Conservation (phyloP, 257 asterid genomes). For the Scutellaria minor region DNA sequence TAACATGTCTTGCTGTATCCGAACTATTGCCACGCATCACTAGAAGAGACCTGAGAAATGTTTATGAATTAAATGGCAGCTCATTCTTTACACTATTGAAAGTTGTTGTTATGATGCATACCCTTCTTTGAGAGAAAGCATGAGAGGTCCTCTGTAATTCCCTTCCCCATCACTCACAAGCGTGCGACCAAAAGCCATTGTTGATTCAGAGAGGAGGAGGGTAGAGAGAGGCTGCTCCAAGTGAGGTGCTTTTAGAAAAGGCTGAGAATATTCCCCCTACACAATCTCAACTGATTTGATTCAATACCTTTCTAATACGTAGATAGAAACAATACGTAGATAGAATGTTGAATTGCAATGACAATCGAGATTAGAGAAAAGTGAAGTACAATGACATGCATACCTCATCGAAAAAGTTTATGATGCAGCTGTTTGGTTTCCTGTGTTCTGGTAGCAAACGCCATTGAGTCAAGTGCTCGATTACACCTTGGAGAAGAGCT, state of each 20-base stretch:
- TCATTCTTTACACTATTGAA: conserved; percentile 7
- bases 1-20: conserved; percentile 87
- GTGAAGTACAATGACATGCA: background rate
- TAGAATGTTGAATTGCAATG: background rate
- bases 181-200: conserved; percentile 89
- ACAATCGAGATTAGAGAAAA: background rate
- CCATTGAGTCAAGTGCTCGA: conserved; percentile 92
- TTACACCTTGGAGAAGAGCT: conserved; percentile 65
- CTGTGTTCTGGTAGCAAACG: conserved; percentile 74
- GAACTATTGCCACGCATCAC: conserved; percentile 97
- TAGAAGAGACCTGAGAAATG: conserved; percentile 68
- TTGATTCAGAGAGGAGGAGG: conserved; percentile 84
- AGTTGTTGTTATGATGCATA: conserved; percentile 38
- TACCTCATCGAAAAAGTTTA: conserved; percentile 96
- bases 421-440: conserved; percentile 92
- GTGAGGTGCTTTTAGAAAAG: conserved; percentile 96
- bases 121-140: conserved; percentile 89
- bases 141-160: conserved; percentile 82
- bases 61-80: conserved; percentile 7
- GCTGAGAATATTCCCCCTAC: conserved; percentile 95
- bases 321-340: background rate
- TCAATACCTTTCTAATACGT: background rate
- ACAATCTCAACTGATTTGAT: conserved; percentile 8
- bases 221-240: conserved; percentile 89
- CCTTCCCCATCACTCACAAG: conserved; percentile 82